A percentile compares a stretch with the other conserved stretches of the same genome.
These are phyloP conservation scores for Tylopilus sp. DNA, from an alignment of 768 basidiomycete species.

Conservation along the genomic window DNA sequence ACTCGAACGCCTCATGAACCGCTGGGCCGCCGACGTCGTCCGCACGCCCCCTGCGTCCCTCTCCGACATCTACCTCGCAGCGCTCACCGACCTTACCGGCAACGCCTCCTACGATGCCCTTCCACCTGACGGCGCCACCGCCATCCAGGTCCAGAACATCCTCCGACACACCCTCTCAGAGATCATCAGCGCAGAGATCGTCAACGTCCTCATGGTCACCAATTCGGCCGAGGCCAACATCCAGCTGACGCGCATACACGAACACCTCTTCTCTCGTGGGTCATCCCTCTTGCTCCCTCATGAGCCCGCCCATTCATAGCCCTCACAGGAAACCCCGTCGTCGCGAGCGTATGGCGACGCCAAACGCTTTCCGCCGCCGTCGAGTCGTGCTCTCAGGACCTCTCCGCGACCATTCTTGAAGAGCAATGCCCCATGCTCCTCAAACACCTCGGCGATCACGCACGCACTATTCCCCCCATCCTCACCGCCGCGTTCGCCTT, in stretches of 20 bases:
- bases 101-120: slow-evolving; percentile 40
- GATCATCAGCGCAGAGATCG: slow-evolving; percentile 66
- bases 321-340: slow-evolving; percentile 74
- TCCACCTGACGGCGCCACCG: slow-evolving; percentile 38
- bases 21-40: slow-evolving; percentile 55
- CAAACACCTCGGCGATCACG: slow-evolving; percentile 43
- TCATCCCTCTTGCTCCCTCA: too few relatives aligned
- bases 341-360: slow-evolving; percentile 81
- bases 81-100: slow-evolving; percentile 55
- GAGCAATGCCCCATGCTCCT: slow-evolving; percentile 72
- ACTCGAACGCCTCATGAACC: slow-evolving; percentile 79
- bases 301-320: too few relatives aligned
- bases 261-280: slow-evolving; percentile 82
- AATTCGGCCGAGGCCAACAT: slow-evolving; percentile 82
- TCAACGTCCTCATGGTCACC: slow-evolving; percentile 85
- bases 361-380: slow-evolving; percentile 28
- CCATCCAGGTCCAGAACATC: slow-evolving; percentile 77
- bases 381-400: slow-evolving; percentile 68
- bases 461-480: slow-evolving; percentile 48
- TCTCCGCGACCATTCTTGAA: slow-evolving; percentile 60
- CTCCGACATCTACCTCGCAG: slow-evolving; percentile 52
- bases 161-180: slow-evolving; percentile 81
- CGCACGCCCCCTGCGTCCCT: slow-evolving; percentile 30
- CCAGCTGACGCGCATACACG: slow-evolving; percentile 83
- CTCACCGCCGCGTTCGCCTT: slow-evolving; percentile 75